A percentile compares a stretch with the other conserved stretches of the same genome.
phyloP scores from a whole-genome alignment of 129 eudicot genomes.

The sunflower (Helianthus annuus) region DNA sequence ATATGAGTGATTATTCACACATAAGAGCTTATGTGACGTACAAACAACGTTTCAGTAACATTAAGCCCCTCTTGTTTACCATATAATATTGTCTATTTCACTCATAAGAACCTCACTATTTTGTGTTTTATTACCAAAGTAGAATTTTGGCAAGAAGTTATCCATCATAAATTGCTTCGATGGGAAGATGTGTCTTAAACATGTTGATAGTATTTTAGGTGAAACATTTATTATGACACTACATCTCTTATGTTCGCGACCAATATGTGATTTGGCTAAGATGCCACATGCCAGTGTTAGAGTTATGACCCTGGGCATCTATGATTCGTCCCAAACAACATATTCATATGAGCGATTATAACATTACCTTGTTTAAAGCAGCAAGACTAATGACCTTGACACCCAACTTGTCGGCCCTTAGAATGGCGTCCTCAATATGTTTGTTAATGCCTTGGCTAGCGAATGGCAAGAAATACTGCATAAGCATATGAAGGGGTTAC shows the following conservation, averaged over 20 bases:
- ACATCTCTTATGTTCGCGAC: not conserved
- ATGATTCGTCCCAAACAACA: no score
- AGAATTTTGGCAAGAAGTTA: not conserved
- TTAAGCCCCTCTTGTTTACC: no score
- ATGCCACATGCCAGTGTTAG: not conserved
- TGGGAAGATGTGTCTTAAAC: not conserved
- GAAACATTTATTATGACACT: not conserved
- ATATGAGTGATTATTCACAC: not conserved
- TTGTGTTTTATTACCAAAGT: no score
- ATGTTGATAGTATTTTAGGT: not conserved
- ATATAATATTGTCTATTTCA: no score
- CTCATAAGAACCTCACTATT: no score
- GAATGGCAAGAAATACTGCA: conserved; percentile 89
- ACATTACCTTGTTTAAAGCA: conserved; percentile 81
- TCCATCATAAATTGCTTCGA: not conserved
- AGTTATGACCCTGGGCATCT: no score
- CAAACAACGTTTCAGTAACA: no score
- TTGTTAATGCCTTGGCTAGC: conserved; percentile 82
- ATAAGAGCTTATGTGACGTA: no score
- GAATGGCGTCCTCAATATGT: conserved; percentile 85
- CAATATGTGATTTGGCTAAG: not conserved
- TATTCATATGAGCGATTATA: not conserved
- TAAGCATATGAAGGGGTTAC: not conserved
- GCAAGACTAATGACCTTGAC: conserved; percentile 95
- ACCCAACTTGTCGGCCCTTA: conserved; percentile 85